Conservation (phyloP, 345 rosid species). For the Melaleuca quinquenervia region DNA sequence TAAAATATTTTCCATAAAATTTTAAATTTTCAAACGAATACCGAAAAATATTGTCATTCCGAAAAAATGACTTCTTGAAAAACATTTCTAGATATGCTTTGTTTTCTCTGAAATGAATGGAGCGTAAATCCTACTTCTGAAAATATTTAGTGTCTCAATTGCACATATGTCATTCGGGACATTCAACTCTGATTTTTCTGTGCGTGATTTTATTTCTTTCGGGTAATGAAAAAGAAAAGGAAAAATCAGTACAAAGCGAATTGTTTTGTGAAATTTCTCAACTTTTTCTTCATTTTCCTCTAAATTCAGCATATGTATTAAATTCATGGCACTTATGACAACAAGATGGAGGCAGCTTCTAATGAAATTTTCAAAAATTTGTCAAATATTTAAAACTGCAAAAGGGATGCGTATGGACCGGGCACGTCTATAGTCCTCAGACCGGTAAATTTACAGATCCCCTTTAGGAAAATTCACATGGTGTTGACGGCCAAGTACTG, state of each 20-base stretch:
- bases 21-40: too few species aligned
- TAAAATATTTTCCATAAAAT: too few species aligned
- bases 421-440: too few species aligned
- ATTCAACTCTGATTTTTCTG: background rate
- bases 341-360: background rate
- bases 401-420: background rate
- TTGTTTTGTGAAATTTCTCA: background rate
- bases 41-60: too few species aligned
- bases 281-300: background rate
- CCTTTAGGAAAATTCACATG: background rate
- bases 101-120: too few species aligned
- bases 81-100: too few species aligned
- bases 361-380: background rate
- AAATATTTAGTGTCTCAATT: background rate
- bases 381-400: background rate
- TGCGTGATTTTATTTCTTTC: background rate
- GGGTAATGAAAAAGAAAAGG: background rate
- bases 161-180: background rate
- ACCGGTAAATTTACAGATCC: background rate
- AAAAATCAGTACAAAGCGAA: background rate
- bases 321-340: background rate
- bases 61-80: too few species aligned
- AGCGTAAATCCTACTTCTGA: background rate
- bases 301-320: background rate
- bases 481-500: background rate